These are phyloP conservation scores for Conticribra guillardii DNA, from an alignment of 108 stramenopile genomes.

Conservation along the genomic window DNA sequence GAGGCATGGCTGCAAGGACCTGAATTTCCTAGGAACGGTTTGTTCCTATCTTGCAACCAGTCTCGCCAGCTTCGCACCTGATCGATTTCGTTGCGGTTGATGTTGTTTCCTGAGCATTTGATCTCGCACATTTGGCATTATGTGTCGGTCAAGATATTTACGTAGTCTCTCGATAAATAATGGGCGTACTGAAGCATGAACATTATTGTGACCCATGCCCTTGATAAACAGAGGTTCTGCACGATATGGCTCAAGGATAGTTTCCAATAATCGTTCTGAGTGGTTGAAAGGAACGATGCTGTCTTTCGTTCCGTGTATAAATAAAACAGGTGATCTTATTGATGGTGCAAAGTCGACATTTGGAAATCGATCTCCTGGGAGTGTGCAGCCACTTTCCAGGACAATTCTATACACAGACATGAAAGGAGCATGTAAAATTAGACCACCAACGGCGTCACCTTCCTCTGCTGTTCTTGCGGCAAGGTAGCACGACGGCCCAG, in stretches of 20 bases:
- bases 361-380: slow-evolving; percentile 95
- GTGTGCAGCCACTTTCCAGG: slow-evolving; percentile 91
- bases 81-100: neutral
- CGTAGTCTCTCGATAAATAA: slow-evolving; percentile 79
- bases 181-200: slow-evolving; percentile 79
- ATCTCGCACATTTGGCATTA: slow-evolving; percentile 59
- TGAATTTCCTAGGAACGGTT: neutral
- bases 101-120: neutral
- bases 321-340: slow-evolving; percentile 75
- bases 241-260: slow-evolving; percentile 59
- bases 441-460: slow-evolving; percentile 85
- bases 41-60: neutral
- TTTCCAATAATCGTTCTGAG: slow-evolving; percentile 77
- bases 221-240: slow-evolving; percentile 86
- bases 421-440: slow-evolving; percentile 97
- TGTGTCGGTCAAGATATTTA: slow-evolving; percentile 76
- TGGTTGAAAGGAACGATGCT: slow-evolving; percentile 96
- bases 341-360: slow-evolving; percentile 89
- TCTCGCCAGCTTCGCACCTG: slow-evolving; percentile 8
- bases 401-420: slow-evolving; percentile 93
- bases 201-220: slow-evolving; percentile 92
- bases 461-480: slow-evolving; percentile 82
- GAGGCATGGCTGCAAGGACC: neutral
- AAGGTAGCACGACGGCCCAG: slow-evolving; percentile 94
- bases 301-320: slow-evolving; percentile 95